Evolutionary conservation across 768 basidiomycete genomes (phyloP).

Genomic region (Suillus sp.): DNA sequence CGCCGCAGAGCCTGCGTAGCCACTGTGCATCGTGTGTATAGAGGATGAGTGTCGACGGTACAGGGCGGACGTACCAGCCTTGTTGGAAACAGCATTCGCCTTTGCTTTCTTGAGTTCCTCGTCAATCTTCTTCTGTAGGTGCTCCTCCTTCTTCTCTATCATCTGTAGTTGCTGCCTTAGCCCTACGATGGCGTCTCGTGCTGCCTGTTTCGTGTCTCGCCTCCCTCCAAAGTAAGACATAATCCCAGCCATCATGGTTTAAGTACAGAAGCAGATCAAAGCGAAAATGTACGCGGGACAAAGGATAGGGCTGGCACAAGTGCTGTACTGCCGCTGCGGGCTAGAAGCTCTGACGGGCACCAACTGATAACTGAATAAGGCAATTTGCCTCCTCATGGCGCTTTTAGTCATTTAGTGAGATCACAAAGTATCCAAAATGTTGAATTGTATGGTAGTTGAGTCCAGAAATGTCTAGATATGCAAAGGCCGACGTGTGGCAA

Average conservation of each 20-base stretch:
- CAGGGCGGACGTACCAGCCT: slow-evolving; percentile 68
- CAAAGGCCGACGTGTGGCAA: slow-evolving; percentile 24
- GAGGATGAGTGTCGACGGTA: background rate
- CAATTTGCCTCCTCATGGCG: slow-evolving; percentile 19
- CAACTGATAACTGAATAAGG: slow-evolving; percentile 29
- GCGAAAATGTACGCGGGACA: slow-evolving; percentile 3
- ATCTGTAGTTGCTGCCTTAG: slow-evolving; percentile 93
- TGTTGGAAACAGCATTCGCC: slow-evolving; percentile 92
- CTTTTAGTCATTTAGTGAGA: background rate
- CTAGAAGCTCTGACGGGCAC: slow-evolving; percentile 7
- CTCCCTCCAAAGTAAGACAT: slow-evolving; percentile 91
- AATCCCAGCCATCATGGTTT: slow-evolving; percentile 67
- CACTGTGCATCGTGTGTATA: slow-evolving; percentile 45
- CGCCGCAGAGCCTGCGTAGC: slow-evolving; percentile 89
- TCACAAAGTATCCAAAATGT: slow-evolving; percentile 9
- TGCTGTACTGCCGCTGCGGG: slow-evolving; percentile 17
- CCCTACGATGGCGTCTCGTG: slow-evolving; percentile 90
- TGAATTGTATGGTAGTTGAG: slow-evolving; percentile 31
- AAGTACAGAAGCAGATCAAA: slow-evolving; percentile 11
- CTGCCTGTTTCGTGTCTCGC: slow-evolving; percentile 79
- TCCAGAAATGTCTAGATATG: slow-evolving; percentile 27
- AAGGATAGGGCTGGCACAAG: slow-evolving; percentile 12
- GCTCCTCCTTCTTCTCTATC: slow-evolving; percentile 99
- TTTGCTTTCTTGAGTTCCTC: slow-evolving; percentile 91
- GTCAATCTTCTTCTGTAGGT: slow-evolving; percentile 94